Conservation (phyloP, 306 rosid species). For the Lathyrus aphaca region DNA sequence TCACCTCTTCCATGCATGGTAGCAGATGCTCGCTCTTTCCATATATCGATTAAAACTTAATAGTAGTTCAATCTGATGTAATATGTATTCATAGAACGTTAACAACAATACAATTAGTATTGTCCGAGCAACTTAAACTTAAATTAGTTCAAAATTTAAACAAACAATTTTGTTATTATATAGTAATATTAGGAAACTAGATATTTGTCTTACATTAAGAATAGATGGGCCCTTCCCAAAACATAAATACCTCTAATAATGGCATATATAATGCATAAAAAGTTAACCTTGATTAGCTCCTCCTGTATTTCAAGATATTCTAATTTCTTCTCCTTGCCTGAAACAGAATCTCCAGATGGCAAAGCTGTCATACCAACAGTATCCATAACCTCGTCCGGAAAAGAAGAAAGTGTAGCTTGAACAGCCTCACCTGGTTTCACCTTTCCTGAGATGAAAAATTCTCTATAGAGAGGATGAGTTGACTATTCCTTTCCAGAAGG, state of each 20-base stretch:
- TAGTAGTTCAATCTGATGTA: not conserved
- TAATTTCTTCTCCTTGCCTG: slow-evolving; percentile 80
- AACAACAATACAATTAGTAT: not conserved
- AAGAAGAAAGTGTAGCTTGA: slow-evolving; percentile 78
- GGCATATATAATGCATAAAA: slow-evolving; percentile 17
- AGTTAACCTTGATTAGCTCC: slow-evolving; percentile 75
- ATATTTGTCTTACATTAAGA: slow-evolving; percentile 69
- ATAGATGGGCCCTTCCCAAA: slow-evolving; percentile 63
- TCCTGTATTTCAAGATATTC: slow-evolving; percentile 88
- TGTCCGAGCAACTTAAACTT: not conserved
- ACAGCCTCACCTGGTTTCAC: slow-evolving; percentile 77
- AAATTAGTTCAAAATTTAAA: slow-evolving; percentile 15
- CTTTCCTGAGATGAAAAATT: slow-evolving; percentile 75
- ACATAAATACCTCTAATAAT: not conserved
- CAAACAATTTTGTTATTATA: not conserved
- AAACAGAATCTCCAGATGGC: slow-evolving; percentile 84
- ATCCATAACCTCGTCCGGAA: slow-evolving; percentile 89
- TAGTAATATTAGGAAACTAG: slow-evolving; percentile 15
- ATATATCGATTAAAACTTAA: slow-evolving; percentile 48
- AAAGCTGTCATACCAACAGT: slow-evolving; percentile 72
- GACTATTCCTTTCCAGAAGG: slow-evolving; percentile 8
- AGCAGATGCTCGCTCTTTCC: slow-evolving; percentile 91
- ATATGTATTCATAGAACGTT: not conserved
- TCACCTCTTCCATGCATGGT: slow-evolving; percentile 71
- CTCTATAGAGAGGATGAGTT: slow-evolving; percentile 52